These are phyloP conservation scores for Boechera retrofracta DNA, from an alignment of 345 rosid genomes.

Conservation along the genomic window DNA sequence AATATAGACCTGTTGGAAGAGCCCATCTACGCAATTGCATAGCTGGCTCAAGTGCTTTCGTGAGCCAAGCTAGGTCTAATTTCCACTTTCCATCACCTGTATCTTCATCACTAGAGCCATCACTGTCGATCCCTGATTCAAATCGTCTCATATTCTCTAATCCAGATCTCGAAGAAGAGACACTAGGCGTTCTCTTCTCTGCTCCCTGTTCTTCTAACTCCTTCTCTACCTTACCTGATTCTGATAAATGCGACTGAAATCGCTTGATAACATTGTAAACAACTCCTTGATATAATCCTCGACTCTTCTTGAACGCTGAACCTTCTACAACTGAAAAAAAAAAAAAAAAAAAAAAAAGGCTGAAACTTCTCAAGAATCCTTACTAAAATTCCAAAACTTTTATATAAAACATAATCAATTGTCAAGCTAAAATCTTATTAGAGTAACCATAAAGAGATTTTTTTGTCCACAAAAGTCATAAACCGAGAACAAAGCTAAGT, in stretches of 20 bases:
- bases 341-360: background rate
- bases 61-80: conserved; percentile 78
- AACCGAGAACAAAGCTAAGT: too few relatives aligned
- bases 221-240: conserved; percentile 42
- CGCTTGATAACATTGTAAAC: conserved; percentile 52
- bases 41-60: conserved; percentile 82
- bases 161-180: conserved; percentile 39
- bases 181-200: conserved; percentile 41
- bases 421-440: background rate
- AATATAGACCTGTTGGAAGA: conserved; percentile 67
- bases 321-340: conserved; percentile 28
- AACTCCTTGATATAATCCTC: conserved; percentile 49
- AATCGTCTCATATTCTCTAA: conserved; percentile 35
- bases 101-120: conserved; percentile 60
- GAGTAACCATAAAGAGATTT: background rate
- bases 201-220: conserved; percentile 36
- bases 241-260: conserved; percentile 55
- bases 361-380: conserved; percentile 15
- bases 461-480: too few relatives aligned
- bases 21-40: conserved; percentile 78
- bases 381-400: conserved; percentile 18
- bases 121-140: conserved; percentile 43
- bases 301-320: conserved; percentile 44
- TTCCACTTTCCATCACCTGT: conserved; percentile 64
- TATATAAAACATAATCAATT: background rate